Base-by-base conservation (phyloP, 306 rosid species). In the Dicorynia guianensis region DNA sequence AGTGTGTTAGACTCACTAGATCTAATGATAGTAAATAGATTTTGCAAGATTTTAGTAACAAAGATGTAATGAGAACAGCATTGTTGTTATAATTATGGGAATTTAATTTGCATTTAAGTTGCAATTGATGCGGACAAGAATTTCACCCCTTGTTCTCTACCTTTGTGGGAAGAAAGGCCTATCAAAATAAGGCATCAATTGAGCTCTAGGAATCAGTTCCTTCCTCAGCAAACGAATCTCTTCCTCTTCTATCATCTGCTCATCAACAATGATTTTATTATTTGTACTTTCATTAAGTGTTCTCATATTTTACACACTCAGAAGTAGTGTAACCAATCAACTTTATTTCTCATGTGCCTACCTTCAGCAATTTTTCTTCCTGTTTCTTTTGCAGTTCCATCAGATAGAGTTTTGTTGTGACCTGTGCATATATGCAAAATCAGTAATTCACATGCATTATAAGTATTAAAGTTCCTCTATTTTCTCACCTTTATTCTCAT, bases 201-300 rank as follows among this genome's bases (percentile, higher is more conserved):
- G 96, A 85, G 98, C 98, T 84, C 95, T 88, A 52, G 98, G 98
- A 78, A 94, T 43, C 98, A 94, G 88, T 70, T 94, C 98, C 87
- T 94, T 90, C 85, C 98, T 91, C 66, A 94, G 73, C 83, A 86
- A 52, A 68, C 97, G 95, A 74, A 92, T 71, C 85, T 92, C 95
- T 85, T 94, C 97, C 79, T 94, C 97, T 88, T 92, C 98, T 57
- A 94, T 87, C 88, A 94, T 81, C 98, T 94, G 88, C 39, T 77
- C 68, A 76, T 77, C 68, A 76, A 71, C 2, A 53, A 63, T 40
- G 17, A 55, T 34, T 68, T 14, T 35, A 64, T 69, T 39, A 49
- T 44, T 67, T 43, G 67, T 42, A 67, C 19, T 10, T 48, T 53
- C 1, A 25, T 19, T 0, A 52, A 18, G 15, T 36, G 55, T 35